Conservation (phyloP, 345 rosid genomes). For the Isatis tinctoria region DNA sequence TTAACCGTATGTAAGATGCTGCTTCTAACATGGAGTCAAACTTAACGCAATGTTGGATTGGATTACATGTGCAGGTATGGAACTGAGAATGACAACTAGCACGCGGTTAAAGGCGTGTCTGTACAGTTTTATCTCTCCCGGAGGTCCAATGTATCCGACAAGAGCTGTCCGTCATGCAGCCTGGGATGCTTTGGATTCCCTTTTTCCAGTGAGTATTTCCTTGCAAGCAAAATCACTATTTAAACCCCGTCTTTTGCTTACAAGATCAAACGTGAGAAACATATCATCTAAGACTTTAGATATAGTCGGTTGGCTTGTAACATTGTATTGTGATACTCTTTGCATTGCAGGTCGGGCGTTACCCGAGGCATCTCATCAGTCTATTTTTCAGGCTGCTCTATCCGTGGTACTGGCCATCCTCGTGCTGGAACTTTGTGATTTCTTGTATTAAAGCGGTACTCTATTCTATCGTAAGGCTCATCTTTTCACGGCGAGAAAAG, state of each 20-base stretch:
- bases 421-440: slow-evolving; percentile 84
- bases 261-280: background rate
- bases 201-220: slow-evolving; percentile 78
- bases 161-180: slow-evolving; percentile 98
- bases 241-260: background rate
- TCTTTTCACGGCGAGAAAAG: slow-evolving; percentile 58
- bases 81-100: slow-evolving; percentile 92
- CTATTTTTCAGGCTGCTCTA: slow-evolving; percentile 82
- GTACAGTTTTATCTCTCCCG: slow-evolving; percentile 95
- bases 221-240: background rate
- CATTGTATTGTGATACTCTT: background rate
- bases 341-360: slow-evolving; percentile 76
- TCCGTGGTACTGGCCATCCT: slow-evolving; percentile 99
- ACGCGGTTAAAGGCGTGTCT: slow-evolving; percentile 90
- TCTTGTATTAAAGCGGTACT: slow-evolving; percentile 66
- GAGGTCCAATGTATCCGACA: slow-evolving; percentile 99
- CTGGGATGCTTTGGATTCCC: slow-evolving; percentile 90
- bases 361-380: slow-evolving; percentile 95
- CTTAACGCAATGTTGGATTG: background rate
- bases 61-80: slow-evolving; percentile 58
- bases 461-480: slow-evolving; percentile 42
- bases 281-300: background rate
- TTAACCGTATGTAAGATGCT: background rate
- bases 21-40: background rate
- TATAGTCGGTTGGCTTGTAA: slow-evolving; percentile 1